Conservation (phyloP, 2,329 filamentous ascomycete species). For the Pseudogymnoascus sp. region DNA sequence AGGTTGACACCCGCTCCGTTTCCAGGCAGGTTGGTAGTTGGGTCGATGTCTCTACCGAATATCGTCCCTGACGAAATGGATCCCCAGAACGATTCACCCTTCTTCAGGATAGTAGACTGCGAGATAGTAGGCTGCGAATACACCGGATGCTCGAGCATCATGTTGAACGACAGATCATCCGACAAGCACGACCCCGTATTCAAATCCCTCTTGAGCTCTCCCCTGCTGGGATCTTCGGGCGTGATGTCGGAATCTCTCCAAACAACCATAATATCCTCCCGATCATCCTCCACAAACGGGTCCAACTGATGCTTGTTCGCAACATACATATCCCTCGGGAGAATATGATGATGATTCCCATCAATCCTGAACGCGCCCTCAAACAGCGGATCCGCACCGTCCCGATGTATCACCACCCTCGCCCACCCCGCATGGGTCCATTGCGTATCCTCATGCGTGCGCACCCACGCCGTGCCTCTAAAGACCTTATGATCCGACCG, state of each 20-base stretch:
- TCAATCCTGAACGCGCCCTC: conserved; percentile 81
- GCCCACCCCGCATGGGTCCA: conserved; percentile 87
- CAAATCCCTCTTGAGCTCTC: conserved; percentile 22
- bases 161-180: conserved; percentile 75
- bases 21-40: conserved; percentile 52
- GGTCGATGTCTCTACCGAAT: conserved; percentile 67
- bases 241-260: conserved; percentile 88
- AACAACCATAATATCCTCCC: conserved; percentile 75
- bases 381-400: conserved; percentile 75
- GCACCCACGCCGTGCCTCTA: conserved; percentile 69
- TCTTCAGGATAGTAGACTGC: conserved; percentile 29
- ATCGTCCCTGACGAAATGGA: conserved; percentile 57
- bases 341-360: conserved; percentile 79
- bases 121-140: conserved; percentile 36
- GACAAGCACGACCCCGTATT: conserved; percentile 55
- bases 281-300: conserved; percentile 46
- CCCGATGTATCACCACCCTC: conserved; percentile 66
- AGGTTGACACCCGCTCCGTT: conserved; percentile 78
- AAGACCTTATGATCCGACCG: conserved; percentile 73
- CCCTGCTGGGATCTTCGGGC: conserved; percentile 43
- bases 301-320: conserved; percentile 66
- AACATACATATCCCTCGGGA: conserved; percentile 66
- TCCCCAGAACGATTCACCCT: conserved; percentile 48
- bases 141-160: conserved; percentile 62
- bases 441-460: conserved; percentile 48